These are phyloP conservation scores for Vaucheria bursata DNA, from an alignment of 352 stramenopile genomes.

Conservation along the genomic window DNA sequence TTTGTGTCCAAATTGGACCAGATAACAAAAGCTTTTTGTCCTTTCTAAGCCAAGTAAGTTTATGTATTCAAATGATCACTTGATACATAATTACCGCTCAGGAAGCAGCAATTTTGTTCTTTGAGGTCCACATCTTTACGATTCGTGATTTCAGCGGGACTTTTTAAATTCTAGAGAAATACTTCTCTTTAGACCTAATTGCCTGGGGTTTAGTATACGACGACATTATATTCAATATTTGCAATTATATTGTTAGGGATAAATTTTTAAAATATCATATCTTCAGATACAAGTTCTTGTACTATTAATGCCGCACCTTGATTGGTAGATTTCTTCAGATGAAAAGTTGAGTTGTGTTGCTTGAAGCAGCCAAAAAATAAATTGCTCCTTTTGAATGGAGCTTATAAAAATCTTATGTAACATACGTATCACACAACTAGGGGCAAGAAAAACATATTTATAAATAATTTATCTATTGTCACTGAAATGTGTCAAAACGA, in stretches of 20 bases:
- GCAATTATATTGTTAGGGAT: no score
- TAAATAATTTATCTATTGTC: background rate
- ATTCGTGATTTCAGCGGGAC: background rate
- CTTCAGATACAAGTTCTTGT: no score
- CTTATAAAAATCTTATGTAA: no score
- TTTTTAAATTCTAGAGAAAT: background rate
- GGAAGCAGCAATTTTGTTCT: background rate
- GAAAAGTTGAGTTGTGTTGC: no score
- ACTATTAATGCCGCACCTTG: no score
- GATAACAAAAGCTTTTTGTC: slow-evolving; percentile 29
- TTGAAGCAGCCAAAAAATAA: no score
- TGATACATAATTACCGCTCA: background rate
- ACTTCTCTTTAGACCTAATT: background rate
- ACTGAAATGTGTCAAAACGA: background rate
- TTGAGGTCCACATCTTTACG: background rate
- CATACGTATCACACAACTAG: no score
- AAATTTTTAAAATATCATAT: no score
- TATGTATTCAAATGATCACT: background rate
- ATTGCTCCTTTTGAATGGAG: no score
- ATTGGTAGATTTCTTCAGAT: no score
- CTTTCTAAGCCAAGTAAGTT: slow-evolving; percentile 32
- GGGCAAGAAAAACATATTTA: no score
- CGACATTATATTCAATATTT: no score
- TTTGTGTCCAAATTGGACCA: slow-evolving; percentile 33
- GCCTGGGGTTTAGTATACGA: background rate